Conservation (phyloP, 768 basidiomycete genomes). For the Coprinellus micaceus region DNA sequence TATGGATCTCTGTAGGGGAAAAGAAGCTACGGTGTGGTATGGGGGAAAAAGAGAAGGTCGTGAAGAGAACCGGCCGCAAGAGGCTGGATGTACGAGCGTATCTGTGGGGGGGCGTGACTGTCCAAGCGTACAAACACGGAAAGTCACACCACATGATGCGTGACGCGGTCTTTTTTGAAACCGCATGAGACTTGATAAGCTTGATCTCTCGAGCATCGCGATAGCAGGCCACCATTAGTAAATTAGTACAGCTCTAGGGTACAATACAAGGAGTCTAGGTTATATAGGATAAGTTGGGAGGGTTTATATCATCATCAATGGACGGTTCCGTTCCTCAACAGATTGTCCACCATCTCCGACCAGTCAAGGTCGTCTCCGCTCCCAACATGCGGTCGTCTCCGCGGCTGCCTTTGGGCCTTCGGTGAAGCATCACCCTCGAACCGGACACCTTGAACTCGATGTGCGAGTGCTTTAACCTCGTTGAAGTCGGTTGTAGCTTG, state of each 20-base stretch:
- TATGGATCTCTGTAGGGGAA: too few relatives aligned
- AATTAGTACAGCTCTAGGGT: background rate
- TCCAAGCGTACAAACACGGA: too few relatives aligned
- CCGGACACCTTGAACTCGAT: slow-evolving; percentile 43
- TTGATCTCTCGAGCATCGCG: background rate
- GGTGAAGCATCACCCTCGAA: slow-evolving; percentile 30
- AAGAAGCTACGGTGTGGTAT: too few relatives aligned
- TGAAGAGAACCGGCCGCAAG: too few relatives aligned
- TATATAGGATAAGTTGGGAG: background rate
- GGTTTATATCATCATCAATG: background rate
- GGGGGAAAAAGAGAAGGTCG: too few relatives aligned
- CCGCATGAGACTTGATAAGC: background rate
- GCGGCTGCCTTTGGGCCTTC: slow-evolving; percentile 19
- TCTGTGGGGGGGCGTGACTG: too few relatives aligned
- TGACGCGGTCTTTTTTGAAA: background rate
- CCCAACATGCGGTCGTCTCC: slow-evolving; percentile 26
- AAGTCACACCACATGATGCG: too few relatives aligned
- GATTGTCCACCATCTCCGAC: slow-evolving; percentile 33
- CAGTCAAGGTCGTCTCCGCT: slow-evolving; percentile 43
- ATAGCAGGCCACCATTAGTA: background rate
- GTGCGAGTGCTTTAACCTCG: slow-evolving; percentile 68
- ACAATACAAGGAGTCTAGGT: background rate
- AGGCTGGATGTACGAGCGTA: too few relatives aligned
- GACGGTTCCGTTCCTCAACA: background rate
- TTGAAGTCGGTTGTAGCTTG: slow-evolving; percentile 71